Evolutionary conservation across 306 rosid species (phyloP).

Genomic region (Citrullus mucosospermus): DNA sequence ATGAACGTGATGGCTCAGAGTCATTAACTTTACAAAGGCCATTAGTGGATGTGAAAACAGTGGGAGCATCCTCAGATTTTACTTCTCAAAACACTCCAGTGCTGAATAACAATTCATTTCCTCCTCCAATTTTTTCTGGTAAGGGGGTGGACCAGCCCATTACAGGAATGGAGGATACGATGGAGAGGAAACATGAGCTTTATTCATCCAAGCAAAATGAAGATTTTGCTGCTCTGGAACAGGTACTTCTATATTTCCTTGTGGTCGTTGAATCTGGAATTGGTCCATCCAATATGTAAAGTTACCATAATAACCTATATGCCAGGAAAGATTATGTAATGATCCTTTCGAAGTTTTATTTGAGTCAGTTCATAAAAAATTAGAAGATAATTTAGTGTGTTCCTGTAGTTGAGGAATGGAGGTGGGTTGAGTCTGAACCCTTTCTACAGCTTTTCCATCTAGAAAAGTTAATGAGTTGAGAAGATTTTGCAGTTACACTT

Average conservation of each 20-base stretch:
- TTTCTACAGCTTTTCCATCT: background rate
- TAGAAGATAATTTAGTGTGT: background rate
- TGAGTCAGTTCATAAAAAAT: background rate
- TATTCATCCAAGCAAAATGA: constrained; percentile 55
- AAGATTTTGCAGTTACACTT: background rate
- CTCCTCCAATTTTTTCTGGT: constrained; percentile 20
- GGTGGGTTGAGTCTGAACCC: background rate
- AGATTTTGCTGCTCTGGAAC: constrained; percentile 87
- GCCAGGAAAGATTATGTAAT: background rate
- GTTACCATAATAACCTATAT: background rate
- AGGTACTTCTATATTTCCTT: constrained; percentile 40
- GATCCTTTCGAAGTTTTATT: background rate
- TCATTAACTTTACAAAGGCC: constrained; percentile 31
- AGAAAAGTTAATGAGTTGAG: background rate
- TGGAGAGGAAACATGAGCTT: constrained; percentile 42
- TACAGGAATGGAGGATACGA: constrained; percentile 28
- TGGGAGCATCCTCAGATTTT: constrained; percentile 23
- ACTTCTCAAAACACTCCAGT: constrained; percentile 22
- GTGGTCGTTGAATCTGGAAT: background rate
- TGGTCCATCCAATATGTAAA: background rate
- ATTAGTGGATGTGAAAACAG: constrained; percentile 26
- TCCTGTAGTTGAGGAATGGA: background rate
- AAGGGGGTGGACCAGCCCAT: constrained; percentile 23
- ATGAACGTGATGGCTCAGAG: constrained; percentile 24
- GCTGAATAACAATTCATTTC: constrained; percentile 19